phyloP scores from a whole-genome alignment of 192 early-diverging fungal species.

The Linnemannia schmuckeri region DNA sequence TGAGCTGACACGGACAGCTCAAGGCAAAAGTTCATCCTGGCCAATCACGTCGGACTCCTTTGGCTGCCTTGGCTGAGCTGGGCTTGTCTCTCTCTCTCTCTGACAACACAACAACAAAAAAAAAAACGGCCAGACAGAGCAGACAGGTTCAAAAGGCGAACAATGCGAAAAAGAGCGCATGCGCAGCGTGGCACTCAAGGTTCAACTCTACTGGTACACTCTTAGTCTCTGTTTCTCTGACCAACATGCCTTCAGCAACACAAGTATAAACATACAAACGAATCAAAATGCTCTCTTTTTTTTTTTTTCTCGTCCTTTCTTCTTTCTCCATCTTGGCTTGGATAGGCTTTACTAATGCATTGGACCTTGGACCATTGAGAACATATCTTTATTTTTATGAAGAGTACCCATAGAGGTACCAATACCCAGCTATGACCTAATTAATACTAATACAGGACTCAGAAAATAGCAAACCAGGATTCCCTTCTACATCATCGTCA shows the following conservation, averaged over 20 bases:
- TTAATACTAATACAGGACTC: background rate
- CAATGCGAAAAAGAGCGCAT: background rate
- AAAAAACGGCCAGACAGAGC: slow-evolving; percentile 2
- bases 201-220: background rate
- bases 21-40: background rate
- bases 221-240: background rate
- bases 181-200: background rate
- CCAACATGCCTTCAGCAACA: background rate
- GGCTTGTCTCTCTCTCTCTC: background rate
- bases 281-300: background rate
- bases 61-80: background rate
- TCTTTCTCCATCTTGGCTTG: background rate
- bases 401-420: background rate
- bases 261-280: background rate
- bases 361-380: background rate
- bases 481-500: too few relatives aligned
- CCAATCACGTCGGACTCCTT: background rate
- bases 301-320: background rate
- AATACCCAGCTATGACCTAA: background rate
- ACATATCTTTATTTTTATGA: background rate
- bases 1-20: background rate
- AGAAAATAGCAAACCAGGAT: too few relatives aligned
- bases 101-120: background rate
- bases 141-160: background rate
- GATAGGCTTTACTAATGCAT: background rate